These are phyloP conservation scores for Hypocrella siamensis DNA, from an alignment of 2,329 filamentous ascomycete genomes.

Conservation along the genomic window DNA sequence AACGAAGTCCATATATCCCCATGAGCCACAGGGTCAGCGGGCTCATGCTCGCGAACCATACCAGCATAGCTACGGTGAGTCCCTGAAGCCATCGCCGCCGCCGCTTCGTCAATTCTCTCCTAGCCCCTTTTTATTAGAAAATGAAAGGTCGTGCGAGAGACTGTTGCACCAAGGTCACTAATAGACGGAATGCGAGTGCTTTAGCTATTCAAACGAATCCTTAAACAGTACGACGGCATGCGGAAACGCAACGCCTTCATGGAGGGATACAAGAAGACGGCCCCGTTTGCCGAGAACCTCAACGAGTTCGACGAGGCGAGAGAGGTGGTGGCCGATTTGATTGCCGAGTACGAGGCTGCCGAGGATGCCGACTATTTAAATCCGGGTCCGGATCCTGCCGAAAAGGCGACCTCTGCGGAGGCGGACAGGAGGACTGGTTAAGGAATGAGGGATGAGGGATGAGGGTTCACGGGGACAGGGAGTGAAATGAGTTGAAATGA, in stretches of 20 bases:
- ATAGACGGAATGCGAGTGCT: not conserved
- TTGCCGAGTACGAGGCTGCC: slow-evolving; percentile 89
- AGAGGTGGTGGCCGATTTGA: slow-evolving; percentile 79
- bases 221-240: slow-evolving; percentile 84
- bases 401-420: slow-evolving; percentile 35
- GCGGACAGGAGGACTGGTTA: no score
- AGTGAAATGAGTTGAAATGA: not conserved
- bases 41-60: slow-evolving; percentile 96
- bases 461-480: not conserved
- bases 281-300: slow-evolving; percentile 80
- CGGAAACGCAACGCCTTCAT: slow-evolving; percentile 94
- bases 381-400: slow-evolving; percentile 51
- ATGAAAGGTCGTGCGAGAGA: no score
- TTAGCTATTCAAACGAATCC: slow-evolving; percentile 80
- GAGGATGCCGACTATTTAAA: slow-evolving; percentile 83
- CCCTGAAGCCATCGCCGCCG: not conserved
- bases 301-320: slow-evolving; percentile 91
- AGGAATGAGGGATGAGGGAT: no score
- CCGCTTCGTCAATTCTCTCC: not conserved
- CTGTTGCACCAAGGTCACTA: not conserved
- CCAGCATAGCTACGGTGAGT: slow-evolving; percentile 75
- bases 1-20: slow-evolving; percentile 89
- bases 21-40: slow-evolving; percentile 91
- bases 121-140: no score
- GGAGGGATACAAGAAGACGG: slow-evolving; percentile 90